Evolutionary conservation across 1,284 basidiomycete genomes (phyloP).

Genomic region (Ustilago esculenta): DNA sequence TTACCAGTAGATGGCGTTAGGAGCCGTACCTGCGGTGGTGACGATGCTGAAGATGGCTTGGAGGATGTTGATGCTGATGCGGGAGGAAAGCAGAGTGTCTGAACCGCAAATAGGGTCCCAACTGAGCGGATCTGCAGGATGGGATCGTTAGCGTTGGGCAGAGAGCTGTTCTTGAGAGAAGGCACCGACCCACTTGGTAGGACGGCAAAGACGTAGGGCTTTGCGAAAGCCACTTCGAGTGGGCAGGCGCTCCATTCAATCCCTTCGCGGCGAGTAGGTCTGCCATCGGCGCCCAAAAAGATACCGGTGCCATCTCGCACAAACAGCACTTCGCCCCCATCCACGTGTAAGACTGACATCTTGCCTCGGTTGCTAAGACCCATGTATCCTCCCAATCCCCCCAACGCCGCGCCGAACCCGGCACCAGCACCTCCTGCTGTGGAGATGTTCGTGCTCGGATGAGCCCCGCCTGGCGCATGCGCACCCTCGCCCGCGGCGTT

Average conservation of each 20-base stretch:
- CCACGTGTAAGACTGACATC: conserved; percentile 74
- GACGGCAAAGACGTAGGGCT: conserved; percentile 80
- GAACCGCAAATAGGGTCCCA: conserved; percentile 52
- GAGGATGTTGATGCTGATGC: conserved; percentile 2
- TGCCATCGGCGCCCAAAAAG: conserved; percentile 78
- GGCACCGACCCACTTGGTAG: conserved; percentile 51
- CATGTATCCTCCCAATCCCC: conserved; percentile 87
- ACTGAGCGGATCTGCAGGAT: conserved; percentile 54
- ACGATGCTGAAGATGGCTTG: conserved; percentile 5
- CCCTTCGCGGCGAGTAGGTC: conserved; percentile 72
- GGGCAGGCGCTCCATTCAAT: conserved; percentile 83
- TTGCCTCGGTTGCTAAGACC: conserved; percentile 78
- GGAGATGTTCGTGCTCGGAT: conserved; percentile 26
- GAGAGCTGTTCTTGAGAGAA: conserved; percentile 29
- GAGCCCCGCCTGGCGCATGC: conserved; percentile 9
- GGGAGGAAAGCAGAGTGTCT: conserved; percentile 53
- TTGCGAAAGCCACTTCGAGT: conserved; percentile 82
- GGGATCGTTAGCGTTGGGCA: conserved; percentile 41
- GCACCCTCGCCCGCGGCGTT: conserved; percentile 5
- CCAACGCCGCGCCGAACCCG: conserved; percentile 38
- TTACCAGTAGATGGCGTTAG: conserved; percentile 42
- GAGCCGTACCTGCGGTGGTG: conserved; percentile 41
- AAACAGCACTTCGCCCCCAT: conserved; percentile 68
- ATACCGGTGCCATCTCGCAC: conserved; percentile 68
- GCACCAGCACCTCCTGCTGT: conserved; percentile 18